Evolutionary conservation across 225 moss, liverwort and hornwort genomes (phyloP), one percentile per base, ranked within the genome.

Genomic region (Climacium dendroides): DNA sequence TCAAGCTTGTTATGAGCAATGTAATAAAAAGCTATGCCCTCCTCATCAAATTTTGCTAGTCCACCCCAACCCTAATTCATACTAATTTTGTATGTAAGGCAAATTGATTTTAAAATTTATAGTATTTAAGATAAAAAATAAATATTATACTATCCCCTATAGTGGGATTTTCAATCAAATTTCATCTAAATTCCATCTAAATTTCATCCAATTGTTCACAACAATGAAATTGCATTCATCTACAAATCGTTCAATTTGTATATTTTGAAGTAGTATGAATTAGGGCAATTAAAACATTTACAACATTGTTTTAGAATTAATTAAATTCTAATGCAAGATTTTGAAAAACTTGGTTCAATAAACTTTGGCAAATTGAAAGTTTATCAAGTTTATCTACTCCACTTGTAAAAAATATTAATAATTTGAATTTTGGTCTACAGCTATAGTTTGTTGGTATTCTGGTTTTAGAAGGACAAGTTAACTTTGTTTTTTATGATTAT

Each of bases 211-310:
- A 67, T 22, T 66, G 0, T 13, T 37, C 4, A 7, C 7, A 67
- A 11, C 3, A 13, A 37, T 23, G 4, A 37, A 1, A 23, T 67
- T 0, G 3, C 7, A 67, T 39, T 23, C 7, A 23, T 23, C 7
- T 67, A 7, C 1, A 23, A 67, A 37, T 23, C 11, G 23, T 39
- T 13, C 13, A 39, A 39, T 69, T 69, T 23, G 22, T 37, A 0
- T 13, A 0, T 2, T 39, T 13, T 39, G 24, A 24, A 69, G 13
- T 39, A 11, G 0, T 37, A 23, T 37, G 13, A 66, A 20, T 67
- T 37, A 37, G 0, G 1, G 4, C 0, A 1, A 7, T 23, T 23
- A 24, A 39, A 39, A 67, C 13, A 39, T 69, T 0, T 7, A 2
- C 3, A 69, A 5, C 2, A 1, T 39, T 24, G 2, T 67, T 67